Conservation (phyloP, 345 rosid species). For the Linum lewisii region DNA sequence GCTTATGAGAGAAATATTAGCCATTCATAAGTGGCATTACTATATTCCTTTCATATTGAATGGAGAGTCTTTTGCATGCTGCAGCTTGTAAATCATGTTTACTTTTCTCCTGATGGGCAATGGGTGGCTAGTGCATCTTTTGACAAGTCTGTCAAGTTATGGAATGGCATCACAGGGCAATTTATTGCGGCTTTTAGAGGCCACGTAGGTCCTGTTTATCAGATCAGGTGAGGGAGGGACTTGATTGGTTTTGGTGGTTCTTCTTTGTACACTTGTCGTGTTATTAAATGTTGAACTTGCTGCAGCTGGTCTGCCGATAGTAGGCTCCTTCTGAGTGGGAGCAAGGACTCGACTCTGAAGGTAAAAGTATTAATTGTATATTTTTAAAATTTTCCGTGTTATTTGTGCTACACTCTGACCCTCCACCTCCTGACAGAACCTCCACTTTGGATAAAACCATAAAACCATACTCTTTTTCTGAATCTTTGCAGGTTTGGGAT, state of each 20-base stretch:
- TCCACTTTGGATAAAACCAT: neutral
- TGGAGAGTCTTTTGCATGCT: conserved; percentile 11
- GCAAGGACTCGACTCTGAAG: conserved; percentile 95
- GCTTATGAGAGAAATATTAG: neutral
- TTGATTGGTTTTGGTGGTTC: conserved; percentile 13
- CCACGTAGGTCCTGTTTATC: conserved; percentile 94
- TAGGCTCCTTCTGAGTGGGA: conserved; percentile 89
- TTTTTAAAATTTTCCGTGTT: too few species aligned
- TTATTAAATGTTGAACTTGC: conserved; percentile 8
- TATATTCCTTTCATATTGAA: conserved; percentile 1
- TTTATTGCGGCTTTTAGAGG: conserved; percentile 82
- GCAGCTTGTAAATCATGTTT: conserved; percentile 92
- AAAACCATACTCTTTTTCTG: neutral
- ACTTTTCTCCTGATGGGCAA: conserved; percentile 91
- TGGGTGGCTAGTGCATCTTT: conserved; percentile 98
- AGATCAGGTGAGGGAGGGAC: conserved; percentile 40
- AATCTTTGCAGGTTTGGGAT: conserved; percentile 62
- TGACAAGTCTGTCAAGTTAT: conserved; percentile 81
- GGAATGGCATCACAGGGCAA: conserved; percentile 85
- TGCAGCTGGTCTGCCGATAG: conserved; percentile 98
- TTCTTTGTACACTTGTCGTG: neutral
- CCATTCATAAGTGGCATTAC: neutral
- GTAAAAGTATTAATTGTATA: conserved; percentile 18
- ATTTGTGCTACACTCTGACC: too few species aligned
- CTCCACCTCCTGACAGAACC: neutral